Evolutionary conservation across 768 basidiomycete genomes (phyloP).

Genomic region (Bullera alba): DNA sequence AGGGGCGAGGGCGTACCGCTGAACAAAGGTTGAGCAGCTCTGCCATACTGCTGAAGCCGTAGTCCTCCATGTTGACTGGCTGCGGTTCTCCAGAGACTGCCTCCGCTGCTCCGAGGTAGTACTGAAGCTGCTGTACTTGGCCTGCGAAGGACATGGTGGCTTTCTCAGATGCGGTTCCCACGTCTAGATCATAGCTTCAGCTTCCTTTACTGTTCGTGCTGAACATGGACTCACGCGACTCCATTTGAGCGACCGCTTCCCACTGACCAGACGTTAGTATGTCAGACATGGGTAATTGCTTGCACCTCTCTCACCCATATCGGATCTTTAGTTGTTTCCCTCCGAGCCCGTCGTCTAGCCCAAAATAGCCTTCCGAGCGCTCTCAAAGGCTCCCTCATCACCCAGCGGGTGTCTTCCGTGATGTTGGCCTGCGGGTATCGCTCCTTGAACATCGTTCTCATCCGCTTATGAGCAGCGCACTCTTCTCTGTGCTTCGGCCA

Average conservation of each 20-base stretch:
- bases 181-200: conserved; percentile 58
- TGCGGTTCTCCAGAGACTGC: neutral
- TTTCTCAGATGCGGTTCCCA: conserved; percentile 18
- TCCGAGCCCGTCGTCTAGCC: conserved; percentile 57
- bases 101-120: conserved; percentile 35
- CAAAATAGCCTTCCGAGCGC: conserved; percentile 71
- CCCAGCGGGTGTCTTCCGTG: conserved; percentile 44
- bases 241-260: conserved; percentile 60
- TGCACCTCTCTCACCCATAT: conserved; percentile 12
- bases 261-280: conserved; percentile 51
- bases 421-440: conserved; percentile 36
- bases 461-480: conserved; percentile 58
- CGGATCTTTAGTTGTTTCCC: conserved; percentile 47
- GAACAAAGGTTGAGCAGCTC: conserved; percentile 40
- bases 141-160: conserved; percentile 27
- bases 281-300: neutral
- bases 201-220: conserved; percentile 51
- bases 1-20: conserved; percentile 24
- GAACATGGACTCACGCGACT: conserved; percentile 61
- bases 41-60: conserved; percentile 19
- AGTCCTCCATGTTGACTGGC: conserved; percentile 23
- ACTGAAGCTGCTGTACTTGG: conserved; percentile 31
- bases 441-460: conserved; percentile 36
- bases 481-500: conserved; percentile 72
- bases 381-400: conserved; percentile 51